A percentile compares a stretch with the other conserved stretches of the same genome.
These are phyloP conservation scores for Spirogloea muscicola DNA, from an alignment of 139 green algal genomes.

Conservation along the genomic window DNA sequence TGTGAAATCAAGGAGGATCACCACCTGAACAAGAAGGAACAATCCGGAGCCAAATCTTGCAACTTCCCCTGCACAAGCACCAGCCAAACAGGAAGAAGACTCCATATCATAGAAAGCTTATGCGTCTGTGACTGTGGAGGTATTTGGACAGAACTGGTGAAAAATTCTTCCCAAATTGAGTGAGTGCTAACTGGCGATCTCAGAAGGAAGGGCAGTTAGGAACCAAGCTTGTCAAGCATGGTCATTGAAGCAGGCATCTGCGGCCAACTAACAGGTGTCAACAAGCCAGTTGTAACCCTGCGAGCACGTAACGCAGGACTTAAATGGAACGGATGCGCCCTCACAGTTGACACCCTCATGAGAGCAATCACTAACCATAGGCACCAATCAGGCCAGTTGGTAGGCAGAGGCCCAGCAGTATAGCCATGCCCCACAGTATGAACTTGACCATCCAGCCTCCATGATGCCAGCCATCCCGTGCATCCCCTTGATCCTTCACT, in stretches of 20 bases:
- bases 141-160: too few species aligned
- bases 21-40: constrained; percentile 93
- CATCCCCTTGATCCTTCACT: constrained; percentile 78
- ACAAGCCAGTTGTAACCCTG: neutral
- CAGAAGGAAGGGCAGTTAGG: too few species aligned
- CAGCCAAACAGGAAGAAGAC: too few species aligned
- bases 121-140: too few species aligned
- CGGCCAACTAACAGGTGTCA: constrained; percentile 1
- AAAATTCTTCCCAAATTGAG: too few species aligned
- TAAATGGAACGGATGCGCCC: too few species aligned
- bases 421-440: constrained; percentile 74
- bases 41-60: constrained; percentile 77
- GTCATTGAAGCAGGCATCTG: too few species aligned
- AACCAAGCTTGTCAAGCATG: too few species aligned
- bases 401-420: constrained; percentile 45
- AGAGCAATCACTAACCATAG: constrained; percentile 34
- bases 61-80: constrained; percentile 58
- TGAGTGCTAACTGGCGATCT: too few species aligned
- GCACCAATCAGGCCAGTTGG: constrained; percentile 20
- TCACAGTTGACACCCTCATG: too few species aligned
- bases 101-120: too few species aligned
- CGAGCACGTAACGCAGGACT: too few species aligned
- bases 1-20: constrained; percentile 92
- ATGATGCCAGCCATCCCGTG: constrained; percentile 80
- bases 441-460: constrained; percentile 84